Conservation (phyloP, 2,329 filamentous ascomycete species). For the Penicillium sp. region DNA sequence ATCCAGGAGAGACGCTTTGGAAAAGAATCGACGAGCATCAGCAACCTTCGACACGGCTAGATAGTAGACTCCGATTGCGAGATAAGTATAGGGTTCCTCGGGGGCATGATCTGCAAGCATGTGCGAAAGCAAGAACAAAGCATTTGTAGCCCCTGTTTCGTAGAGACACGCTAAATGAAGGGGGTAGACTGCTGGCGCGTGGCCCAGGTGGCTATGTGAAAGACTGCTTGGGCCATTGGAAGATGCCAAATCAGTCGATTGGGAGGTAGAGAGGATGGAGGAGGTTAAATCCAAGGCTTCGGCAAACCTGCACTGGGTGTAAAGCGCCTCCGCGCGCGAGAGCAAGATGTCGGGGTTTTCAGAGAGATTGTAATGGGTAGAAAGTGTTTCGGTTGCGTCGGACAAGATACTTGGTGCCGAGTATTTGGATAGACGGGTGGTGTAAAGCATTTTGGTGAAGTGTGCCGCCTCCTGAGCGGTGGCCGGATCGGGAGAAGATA, state of each 20-base stretch:
- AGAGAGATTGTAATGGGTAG: conserved; percentile 87
- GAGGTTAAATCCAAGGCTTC: conserved; percentile 85
- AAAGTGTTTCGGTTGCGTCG: conserved; percentile 83
- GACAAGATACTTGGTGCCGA: conserved; percentile 82
- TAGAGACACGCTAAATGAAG: conserved; percentile 89
- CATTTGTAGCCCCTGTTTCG: conserved; percentile 83
- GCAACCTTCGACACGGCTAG: conserved; percentile 85
- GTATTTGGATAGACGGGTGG: conserved; percentile 92
- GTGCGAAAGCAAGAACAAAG: conserved; percentile 88
- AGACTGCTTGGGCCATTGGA: conserved; percentile 34
- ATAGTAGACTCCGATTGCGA: conserved; percentile 95
- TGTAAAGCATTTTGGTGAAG: conserved; percentile 96
- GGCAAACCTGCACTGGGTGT: conserved; percentile 91
- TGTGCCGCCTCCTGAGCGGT: conserved; percentile 83
- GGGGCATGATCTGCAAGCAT: conserved; percentile 90
- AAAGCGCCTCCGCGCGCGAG: conserved; percentile 85
- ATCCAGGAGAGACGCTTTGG: conserved; percentile 96
- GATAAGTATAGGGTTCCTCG: conserved; percentile 86
- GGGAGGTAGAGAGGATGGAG: conserved; percentile 77
- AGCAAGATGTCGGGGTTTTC: conserved; percentile 88
- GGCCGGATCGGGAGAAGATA: conserved; percentile 68
- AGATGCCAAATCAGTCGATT: conserved; percentile 71
- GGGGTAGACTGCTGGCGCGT: conserved; percentile 69
- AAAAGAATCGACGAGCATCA: conserved; percentile 93
- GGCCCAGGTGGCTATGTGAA: conserved; percentile 46